phyloP scores from a whole-genome alignment of 169 alveolate species.

The Plasmodium relictum region DNA sequence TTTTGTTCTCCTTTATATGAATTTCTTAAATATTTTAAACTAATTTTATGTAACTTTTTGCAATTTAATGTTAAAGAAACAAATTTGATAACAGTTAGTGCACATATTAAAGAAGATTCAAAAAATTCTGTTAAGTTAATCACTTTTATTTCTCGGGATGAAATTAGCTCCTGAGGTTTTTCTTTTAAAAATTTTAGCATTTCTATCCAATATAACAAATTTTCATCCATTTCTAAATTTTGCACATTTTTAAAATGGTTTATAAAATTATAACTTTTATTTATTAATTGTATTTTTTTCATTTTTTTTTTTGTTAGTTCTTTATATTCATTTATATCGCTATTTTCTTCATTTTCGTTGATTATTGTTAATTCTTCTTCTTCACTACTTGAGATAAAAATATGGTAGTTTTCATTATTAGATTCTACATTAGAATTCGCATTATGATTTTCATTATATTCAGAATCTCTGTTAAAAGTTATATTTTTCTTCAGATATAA shows the following conservation, averaged over 20 bases:
- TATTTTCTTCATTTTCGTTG: neutral
- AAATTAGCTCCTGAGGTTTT: slow-evolving; percentile 29
- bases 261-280: slow-evolving; percentile 35
- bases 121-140: slow-evolving; percentile 22
- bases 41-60: slow-evolving; percentile 25
- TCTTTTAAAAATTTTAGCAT: slow-evolving; percentile 49
- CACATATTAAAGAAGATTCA: slow-evolving; percentile 65
- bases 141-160: slow-evolving; percentile 17
- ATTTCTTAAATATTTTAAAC: slow-evolving; percentile 11
- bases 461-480: neutral
- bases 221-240: slow-evolving; percentile 33
- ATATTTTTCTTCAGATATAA: neutral
- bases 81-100: slow-evolving; percentile 53
- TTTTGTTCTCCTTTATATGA: neutral
- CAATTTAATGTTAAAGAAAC: slow-evolving; percentile 60
- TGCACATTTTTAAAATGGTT: slow-evolving; percentile 44
- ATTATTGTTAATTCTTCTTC: slow-evolving; percentile 27
- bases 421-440: neutral
- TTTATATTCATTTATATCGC: neutral
- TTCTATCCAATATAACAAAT: slow-evolving; percentile 63
- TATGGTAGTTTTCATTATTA: slow-evolving; percentile 31
- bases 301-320: slow-evolving; percentile 17
- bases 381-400: slow-evolving; percentile 68
- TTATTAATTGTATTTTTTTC: slow-evolving; percentile 31
- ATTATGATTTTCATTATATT: slow-evolving; percentile 13